Conservation (phyloP, 164 flowering plant genomes). For the Piper betle region DNA sequence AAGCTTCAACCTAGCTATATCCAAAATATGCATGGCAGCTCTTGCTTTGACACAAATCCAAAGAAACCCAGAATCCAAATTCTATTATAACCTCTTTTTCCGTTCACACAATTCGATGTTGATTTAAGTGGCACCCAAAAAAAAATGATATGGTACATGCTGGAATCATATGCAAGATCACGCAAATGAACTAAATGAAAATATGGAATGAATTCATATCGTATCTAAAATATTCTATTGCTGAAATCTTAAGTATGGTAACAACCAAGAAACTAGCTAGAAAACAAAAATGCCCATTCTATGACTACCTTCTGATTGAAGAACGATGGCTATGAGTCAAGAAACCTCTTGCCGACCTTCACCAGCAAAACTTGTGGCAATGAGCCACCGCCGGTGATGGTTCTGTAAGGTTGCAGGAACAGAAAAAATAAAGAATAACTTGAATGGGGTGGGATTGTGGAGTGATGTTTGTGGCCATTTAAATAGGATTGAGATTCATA, state of each 20-base stretch:
- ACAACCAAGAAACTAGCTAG: background rate
- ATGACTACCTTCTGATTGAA: background rate
- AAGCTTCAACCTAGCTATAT: no score
- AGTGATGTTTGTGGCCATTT: conserved; percentile 4
- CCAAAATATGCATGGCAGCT: no score
- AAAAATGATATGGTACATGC: background rate
- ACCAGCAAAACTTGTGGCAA: background rate
- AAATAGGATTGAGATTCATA: conserved; percentile 3
- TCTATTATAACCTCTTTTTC: no score
- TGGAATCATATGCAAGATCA: no score
- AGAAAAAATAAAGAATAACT: background rate
- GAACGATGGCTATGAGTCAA: background rate
- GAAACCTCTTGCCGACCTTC: background rate
- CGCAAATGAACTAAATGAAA: no score
- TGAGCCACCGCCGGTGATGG: conserved; percentile 4
- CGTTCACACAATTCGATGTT: background rate
- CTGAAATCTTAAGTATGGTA: conserved; percentile 1
- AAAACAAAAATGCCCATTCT: background rate
- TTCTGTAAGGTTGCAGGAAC: conserved; percentile 12
- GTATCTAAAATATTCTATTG: background rate
- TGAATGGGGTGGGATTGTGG: background rate
- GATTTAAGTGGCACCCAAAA: background rate
- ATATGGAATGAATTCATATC: no score
- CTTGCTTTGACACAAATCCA: conserved; percentile 1
- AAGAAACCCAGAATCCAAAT: background rate